Evolutionary conservation across 2,329 filamentous ascomycete genomes (phyloP).

Genomic region (Cercospora beticola): DNA sequence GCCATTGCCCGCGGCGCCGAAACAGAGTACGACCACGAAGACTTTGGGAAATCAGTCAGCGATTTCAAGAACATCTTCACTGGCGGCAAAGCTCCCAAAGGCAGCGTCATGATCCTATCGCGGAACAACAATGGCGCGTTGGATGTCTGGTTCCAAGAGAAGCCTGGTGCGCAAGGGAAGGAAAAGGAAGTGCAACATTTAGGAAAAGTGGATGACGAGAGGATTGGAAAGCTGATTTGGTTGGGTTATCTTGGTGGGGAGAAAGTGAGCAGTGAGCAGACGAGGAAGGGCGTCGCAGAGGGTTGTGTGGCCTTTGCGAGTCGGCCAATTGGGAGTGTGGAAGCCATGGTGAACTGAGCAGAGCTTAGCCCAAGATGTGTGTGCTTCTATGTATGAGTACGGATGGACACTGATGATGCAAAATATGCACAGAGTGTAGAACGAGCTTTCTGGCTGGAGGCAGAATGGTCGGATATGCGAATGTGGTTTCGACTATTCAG

Average conservation of each 20-base stretch:
- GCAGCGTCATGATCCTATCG: constrained; percentile 71
- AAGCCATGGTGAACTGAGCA: constrained; percentile 62
- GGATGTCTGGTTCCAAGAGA: constrained; percentile 64
- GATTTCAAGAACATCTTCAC: constrained; percentile 82
- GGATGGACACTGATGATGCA: not conserved
- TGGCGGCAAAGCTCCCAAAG: constrained; percentile 73
- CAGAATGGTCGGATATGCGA: not conserved
- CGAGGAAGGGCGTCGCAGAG: constrained; percentile 77
- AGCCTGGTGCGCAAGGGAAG: constrained; percentile 42
- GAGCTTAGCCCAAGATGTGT: not conserved
- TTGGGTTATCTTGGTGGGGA: constrained; percentile 84
- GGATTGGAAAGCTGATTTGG: constrained; percentile 80
- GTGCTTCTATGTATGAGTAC: not conserved
- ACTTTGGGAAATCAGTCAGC: constrained; percentile 71
- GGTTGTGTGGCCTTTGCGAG: constrained; percentile 87
- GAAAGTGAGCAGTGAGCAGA: constrained; percentile 80
- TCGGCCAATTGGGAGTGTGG: constrained; percentile 81
- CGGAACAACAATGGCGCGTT: constrained; percentile 66
- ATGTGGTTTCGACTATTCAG: not conserved
- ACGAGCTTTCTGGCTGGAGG: not conserved
- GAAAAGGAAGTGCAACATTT: constrained; percentile 53
- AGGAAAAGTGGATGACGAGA: constrained; percentile 73
- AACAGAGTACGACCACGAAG: constrained; percentile 65
- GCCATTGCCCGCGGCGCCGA: constrained; percentile 40
- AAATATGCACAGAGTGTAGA: not conserved